Percentiles rank a stretch among this genome's conserved stretches.
Conservation (phyloP, 768 basidiomycete genomes). For the Panaeolus papilionaceus region DNA sequence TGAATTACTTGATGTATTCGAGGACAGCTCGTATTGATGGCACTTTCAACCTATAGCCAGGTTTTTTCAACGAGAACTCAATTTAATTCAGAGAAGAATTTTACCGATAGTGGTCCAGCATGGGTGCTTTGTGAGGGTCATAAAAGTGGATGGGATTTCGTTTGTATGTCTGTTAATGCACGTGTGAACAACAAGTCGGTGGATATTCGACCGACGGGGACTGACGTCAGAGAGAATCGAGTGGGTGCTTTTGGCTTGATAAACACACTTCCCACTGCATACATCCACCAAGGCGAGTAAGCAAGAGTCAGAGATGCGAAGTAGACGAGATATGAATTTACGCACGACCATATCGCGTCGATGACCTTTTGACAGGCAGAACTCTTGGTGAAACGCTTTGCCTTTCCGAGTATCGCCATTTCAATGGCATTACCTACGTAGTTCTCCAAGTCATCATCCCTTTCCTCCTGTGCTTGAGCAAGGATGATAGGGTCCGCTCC, state of each 20-base stretch:
- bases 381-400: constrained; percentile 90
- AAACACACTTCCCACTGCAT: constrained; percentile 87
- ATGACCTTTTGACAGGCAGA: constrained; percentile 92
- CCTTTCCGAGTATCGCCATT: constrained; percentile 86
- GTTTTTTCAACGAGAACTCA: constrained; percentile 9
- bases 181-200: constrained; percentile 8
- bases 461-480: constrained; percentile 62
- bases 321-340: constrained; percentile 21
- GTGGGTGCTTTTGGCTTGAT: constrained; percentile 86
- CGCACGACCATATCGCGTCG: constrained; percentile 79
- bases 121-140: constrained; percentile 90
- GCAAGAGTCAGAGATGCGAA: not conserved
- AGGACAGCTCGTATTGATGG: constrained; percentile 90
- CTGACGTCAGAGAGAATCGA: constrained; percentile 89
- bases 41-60: constrained; percentile 75
- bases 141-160: constrained; percentile 91
- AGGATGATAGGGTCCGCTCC: constrained; percentile 72
- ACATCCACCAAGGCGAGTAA: constrained; percentile 20
- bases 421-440: constrained; percentile 92
- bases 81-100: constrained; percentile 23
- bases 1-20: constrained; percentile 81
- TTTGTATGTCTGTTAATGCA: constrained; percentile 79
- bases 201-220: constrained; percentile 9
- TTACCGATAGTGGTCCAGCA: constrained; percentile 95
- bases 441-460: constrained; percentile 77